Conservation (phyloP, 345 rosid species). For the Ricinus communis region DNA sequence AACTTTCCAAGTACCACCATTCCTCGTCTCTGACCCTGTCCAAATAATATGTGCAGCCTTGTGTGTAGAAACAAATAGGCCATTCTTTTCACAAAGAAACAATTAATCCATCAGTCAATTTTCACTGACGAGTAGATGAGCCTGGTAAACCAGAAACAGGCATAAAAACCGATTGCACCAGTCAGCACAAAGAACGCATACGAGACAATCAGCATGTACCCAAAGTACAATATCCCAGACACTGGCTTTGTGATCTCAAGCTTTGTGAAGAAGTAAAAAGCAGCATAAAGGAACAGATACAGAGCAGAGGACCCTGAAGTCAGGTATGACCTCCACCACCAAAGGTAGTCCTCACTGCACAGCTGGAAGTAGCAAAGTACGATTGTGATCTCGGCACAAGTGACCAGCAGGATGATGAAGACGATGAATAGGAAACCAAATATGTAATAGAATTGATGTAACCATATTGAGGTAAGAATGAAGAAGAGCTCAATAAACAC, state of each 20-base stretch:
- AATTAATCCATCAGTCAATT: slow-evolving; percentile 52
- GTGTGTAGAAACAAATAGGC: background rate
- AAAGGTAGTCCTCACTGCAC: slow-evolving; percentile 86
- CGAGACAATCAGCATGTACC: slow-evolving; percentile 79
- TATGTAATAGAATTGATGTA: slow-evolving; percentile 89
- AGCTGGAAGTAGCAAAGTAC: slow-evolving; percentile 95
- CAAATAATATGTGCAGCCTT: slow-evolving; percentile 6
- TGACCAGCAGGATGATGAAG: slow-evolving; percentile 68
- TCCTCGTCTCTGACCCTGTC: slow-evolving; percentile 10
- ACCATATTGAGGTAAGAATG: slow-evolving; percentile 89
- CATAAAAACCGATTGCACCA: slow-evolving; percentile 79
- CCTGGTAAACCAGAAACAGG: slow-evolving; percentile 93
- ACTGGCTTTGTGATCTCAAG: slow-evolving; percentile 84
- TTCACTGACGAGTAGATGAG: slow-evolving; percentile 84
- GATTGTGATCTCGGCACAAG: slow-evolving; percentile 85
- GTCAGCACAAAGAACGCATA: slow-evolving; percentile 81
- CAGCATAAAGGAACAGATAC: slow-evolving; percentile 83
- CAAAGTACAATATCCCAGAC: slow-evolving; percentile 76
- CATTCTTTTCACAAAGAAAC: background rate
- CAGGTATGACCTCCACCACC: slow-evolving; percentile 99
- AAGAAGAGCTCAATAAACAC: slow-evolving; percentile 94
- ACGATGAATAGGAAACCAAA: slow-evolving; percentile 90
- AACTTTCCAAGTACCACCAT: background rate
- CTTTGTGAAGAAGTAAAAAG: slow-evolving; percentile 87
- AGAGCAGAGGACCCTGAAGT: slow-evolving; percentile 87